phyloP scores from a whole-genome alignment of 768 basidiomycete species.

The Hygrophorus pudorinus region DNA sequence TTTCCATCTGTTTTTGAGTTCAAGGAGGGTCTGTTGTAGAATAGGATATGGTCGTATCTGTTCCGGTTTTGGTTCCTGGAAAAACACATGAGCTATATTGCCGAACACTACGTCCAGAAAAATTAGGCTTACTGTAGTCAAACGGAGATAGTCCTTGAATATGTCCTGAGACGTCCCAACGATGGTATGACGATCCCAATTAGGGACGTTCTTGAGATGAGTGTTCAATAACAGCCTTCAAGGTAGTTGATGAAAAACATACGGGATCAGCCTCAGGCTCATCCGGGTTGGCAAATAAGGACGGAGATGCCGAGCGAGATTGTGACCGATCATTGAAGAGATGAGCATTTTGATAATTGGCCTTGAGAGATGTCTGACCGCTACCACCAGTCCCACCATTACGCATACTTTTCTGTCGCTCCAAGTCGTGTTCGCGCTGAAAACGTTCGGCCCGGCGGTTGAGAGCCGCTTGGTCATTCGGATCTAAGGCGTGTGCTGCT shows the following conservation, averaged over 20 bases:
- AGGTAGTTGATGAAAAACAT: slow-evolving; percentile 18
- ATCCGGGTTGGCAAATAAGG: slow-evolving; percentile 28
- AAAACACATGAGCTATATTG: slow-evolving; percentile 1
- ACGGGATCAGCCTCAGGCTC: slow-evolving; percentile 71
- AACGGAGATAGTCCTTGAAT: slow-evolving; percentile 92
- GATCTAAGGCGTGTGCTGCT: slow-evolving; percentile 33
- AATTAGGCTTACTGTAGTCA: slow-evolving; percentile 63
- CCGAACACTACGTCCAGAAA: not conserved
- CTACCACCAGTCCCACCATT: slow-evolving; percentile 17
- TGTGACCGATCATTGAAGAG: slow-evolving; percentile 37
- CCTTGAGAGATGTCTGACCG: slow-evolving; percentile 30
- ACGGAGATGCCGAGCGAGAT: slow-evolving; percentile 42
- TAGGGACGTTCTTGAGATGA: slow-evolving; percentile 70
- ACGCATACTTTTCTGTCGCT: slow-evolving; percentile 49
- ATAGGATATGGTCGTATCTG: slow-evolving; percentile 85
- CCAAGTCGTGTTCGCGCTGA: slow-evolving; percentile 81
- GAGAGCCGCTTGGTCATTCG: slow-evolving; percentile 59
- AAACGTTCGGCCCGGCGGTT: slow-evolving; percentile 81
- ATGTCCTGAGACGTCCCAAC: slow-evolving; percentile 83
- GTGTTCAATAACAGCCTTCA: not conserved
- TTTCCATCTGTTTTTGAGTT: slow-evolving; percentile 85
- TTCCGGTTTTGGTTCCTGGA: slow-evolving; percentile 90
- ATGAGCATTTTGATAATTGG: slow-evolving; percentile 42
- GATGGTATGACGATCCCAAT: slow-evolving; percentile 95
- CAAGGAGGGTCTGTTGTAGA: slow-evolving; percentile 73